phyloP scores from a whole-genome alignment of 768 basidiomycete genomes.

The Macrolepiota albuminosa region DNA sequence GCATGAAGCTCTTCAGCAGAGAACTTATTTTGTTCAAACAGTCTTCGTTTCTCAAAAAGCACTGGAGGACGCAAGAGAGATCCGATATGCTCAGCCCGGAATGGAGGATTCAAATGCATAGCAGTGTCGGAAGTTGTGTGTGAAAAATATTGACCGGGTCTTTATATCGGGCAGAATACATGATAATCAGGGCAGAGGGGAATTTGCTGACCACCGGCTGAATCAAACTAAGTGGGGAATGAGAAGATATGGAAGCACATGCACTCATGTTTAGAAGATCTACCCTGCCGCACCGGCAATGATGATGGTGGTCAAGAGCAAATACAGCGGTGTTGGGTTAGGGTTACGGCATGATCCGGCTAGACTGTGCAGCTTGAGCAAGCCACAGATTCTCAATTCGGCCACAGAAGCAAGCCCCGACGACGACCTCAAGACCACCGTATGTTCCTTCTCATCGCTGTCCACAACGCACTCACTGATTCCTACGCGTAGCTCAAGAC shows the following conservation, averaged over 20 bases:
- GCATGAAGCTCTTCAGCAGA: conserved; percentile 37
- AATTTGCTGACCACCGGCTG: background rate
- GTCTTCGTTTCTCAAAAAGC: conserved; percentile 44
- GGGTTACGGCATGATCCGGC: conserved; percentile 32
- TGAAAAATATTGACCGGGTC: background rate
- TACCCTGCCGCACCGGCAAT: background rate
- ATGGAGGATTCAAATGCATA: conserved; percentile 32
- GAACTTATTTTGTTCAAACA: conserved; percentile 37
- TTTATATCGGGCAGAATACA: conserved; percentile 7
- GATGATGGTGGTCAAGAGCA: conserved; percentile 3
- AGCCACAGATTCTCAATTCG: conserved; percentile 34
- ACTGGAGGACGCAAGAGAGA: conserved; percentile 51
- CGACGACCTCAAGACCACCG: conserved; percentile 46
- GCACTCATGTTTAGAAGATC: too few species aligned
- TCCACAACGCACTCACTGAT: conserved; percentile 15
- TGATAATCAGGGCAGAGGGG: background rate
- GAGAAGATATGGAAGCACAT: background rate
- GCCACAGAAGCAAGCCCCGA: conserved; percentile 27
- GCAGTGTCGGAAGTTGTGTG: conserved; percentile 15
- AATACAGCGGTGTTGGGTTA: conserved; percentile 20
- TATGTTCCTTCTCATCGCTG: conserved; percentile 20
- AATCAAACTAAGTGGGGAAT: conserved; percentile 4
- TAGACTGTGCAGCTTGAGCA: conserved; percentile 32
- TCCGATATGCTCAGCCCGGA: conserved; percentile 56
- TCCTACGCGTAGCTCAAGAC: conserved; percentile 34